Percentiles rank a stretch among this genome's conserved stretches.
phyloP scores from a whole-genome alignment of 2,329 filamentous ascomycete genomes.

The Talaromyces rugulosus region DNA sequence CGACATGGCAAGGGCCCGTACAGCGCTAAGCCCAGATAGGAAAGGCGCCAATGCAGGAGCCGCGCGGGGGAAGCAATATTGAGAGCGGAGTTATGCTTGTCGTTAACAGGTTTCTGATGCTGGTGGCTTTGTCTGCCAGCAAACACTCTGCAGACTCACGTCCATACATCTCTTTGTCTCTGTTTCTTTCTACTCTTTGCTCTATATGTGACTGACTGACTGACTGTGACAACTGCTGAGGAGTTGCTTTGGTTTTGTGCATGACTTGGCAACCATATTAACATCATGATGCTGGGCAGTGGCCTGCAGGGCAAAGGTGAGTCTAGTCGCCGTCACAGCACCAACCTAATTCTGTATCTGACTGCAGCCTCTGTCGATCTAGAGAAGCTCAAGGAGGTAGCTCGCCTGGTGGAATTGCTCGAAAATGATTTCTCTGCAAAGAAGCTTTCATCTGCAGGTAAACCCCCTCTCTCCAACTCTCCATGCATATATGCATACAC shows the following conservation, averaged over 20 bases:
- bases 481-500: background rate
- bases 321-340: background rate
- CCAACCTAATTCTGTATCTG: background rate
- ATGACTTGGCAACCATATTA: background rate
- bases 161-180: background rate
- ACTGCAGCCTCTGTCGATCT: background rate
- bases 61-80: background rate
- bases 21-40: background rate
- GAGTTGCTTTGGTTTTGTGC: background rate
- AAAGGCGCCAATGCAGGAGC: background rate
- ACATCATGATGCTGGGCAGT: background rate
- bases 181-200: background rate
- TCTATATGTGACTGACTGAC: background rate
- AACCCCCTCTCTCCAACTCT: slow-evolving; percentile 4
- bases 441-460: slow-evolving; percentile 58
- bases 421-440: slow-evolving; percentile 58
- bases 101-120: background rate
- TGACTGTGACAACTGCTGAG: background rate
- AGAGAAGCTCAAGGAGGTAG: slow-evolving; percentile 68
- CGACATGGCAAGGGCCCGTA: background rate
- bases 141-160: background rate
- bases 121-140: background rate
- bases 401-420: slow-evolving; percentile 59
- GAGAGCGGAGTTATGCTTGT: background rate
- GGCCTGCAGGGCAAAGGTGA: slow-evolving; percentile 8